Percentiles rank a stretch among this genome's conserved stretches.
These are phyloP conservation scores for Diphasiastrum complanatum DNA, from an alignment of 83 land plant genomes.

Conservation along the genomic window DNA sequence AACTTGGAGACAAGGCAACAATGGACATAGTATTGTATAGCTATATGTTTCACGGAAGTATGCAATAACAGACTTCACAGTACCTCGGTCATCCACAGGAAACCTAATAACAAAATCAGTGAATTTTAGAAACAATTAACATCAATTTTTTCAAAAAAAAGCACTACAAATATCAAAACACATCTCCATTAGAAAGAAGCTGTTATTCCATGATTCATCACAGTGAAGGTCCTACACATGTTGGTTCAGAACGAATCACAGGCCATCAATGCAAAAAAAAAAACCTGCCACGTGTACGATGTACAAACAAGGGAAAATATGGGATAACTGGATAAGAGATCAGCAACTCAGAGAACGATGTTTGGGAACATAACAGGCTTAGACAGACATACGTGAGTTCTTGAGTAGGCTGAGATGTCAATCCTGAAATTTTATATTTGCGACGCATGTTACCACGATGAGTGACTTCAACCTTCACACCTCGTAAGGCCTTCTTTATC, in stretches of 20 bases:
- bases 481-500: conserved; percentile 87
- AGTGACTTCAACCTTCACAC: conserved; percentile 93
- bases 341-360: too few species aligned
- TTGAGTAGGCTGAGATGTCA: conserved; percentile 80
- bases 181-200: background rate
- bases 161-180: too few species aligned
- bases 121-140: background rate
- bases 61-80: conserved; percentile 88
- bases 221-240: background rate
- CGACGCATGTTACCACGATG: conserved; percentile 86
- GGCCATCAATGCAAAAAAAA: background rate
- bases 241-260: background rate
- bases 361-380: background rate
- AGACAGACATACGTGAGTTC: conserved; percentile 59
- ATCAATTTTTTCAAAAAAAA: background rate
- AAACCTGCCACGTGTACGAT: background rate
- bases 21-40: conserved; percentile 69
- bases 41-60: conserved; percentile 98
- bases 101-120: conserved; percentile 42
- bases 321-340: too few species aligned
- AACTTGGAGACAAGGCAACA: conserved; percentile 91
- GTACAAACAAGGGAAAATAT: too few species aligned
- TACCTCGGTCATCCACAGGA: conserved; percentile 88
- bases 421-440: conserved; percentile 80
- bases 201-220: background rate